Base-by-base conservation (phyloP, 2,329 filamentous ascomycete species). In the Penicillium palitans region DNA sequence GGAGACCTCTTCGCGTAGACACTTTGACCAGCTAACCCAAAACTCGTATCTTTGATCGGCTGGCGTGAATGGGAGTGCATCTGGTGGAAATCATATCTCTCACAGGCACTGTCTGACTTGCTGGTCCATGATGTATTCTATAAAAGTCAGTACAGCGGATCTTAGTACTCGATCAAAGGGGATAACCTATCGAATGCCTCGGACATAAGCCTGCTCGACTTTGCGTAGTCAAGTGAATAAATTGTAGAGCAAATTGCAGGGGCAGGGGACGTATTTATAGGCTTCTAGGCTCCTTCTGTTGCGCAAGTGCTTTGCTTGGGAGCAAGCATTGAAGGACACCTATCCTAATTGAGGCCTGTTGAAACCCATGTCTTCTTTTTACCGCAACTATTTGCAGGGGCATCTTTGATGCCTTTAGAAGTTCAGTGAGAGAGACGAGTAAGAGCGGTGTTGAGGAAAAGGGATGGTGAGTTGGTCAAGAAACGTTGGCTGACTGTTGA, bases 211-310 rank as follows among this genome's bases (percentile, higher is more conserved):
- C 25, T 25, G 25, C 25, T 25, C 25, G 25, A 25, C 25, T 25
- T 25, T 25, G 25, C 25, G 25, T 25, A 25, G 25, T 25, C 25
- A 25, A 25, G 25, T 5, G 25, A 25, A 25, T 5, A 21, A 25
- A 25, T 25, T 6, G 25, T 25, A 25, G 25, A 25, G 25, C 25
- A 25, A 25, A 6, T 25, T 25, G 19, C 19, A 21, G 40, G 50
- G 40, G 29, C 27, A 52, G 40, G 45, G 15, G 40, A 37, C 40
- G 10, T 52, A 52, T 45, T 52, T 44, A 44, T 52, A 52, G 40
- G 4, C 19, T 44, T 45, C 40, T 35, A 19, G 29, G 50, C 27
- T 37, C 6, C 24, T 29, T 21, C 19, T 21, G 1, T 19, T 19
- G 2, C 27, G 2, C 8, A 10, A 4, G 19, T 19, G 50, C 49